Evolutionary conservation across 2,329 filamentous ascomycete species (phyloP).

Genomic region (Cordyceps militaris): DNA sequence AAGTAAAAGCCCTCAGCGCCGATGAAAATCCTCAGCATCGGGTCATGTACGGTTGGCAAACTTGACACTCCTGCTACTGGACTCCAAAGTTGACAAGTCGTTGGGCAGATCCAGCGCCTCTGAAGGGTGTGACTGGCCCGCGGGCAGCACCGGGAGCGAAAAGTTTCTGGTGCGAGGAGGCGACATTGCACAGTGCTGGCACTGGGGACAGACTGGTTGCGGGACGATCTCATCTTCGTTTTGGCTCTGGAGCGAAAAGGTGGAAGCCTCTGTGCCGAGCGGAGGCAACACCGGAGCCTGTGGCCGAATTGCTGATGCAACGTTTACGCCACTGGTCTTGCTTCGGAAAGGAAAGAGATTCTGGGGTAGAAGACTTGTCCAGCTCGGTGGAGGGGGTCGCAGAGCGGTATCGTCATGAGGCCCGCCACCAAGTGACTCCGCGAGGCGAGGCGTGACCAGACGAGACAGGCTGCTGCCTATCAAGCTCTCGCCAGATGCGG

Average conservation of each 20-base stretch:
- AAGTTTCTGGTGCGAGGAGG: background rate
- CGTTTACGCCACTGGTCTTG: background rate
- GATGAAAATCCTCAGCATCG: background rate
- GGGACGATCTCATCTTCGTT: background rate
- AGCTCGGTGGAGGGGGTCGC: background rate
- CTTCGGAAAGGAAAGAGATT: slow-evolving; percentile 8
- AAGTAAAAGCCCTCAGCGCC: background rate
- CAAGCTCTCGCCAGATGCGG: slow-evolving; percentile 6
- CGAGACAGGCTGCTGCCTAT: background rate
- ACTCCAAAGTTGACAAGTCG: background rate
- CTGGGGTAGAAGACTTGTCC: background rate
- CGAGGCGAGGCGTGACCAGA: background rate
- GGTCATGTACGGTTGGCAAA: background rate
- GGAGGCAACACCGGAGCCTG: background rate
- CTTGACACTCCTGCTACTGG: background rate
- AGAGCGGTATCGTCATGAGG: background rate
- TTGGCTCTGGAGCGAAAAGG: background rate
- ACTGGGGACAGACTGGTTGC: background rate
- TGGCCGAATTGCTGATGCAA: background rate
- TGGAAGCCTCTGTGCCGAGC: background rate
- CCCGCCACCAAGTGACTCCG: background rate
- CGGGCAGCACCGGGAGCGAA: background rate
- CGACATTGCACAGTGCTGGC: background rate
- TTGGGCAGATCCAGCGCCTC: background rate
- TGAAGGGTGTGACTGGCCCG: background rate